Evolutionary conservation across 176 grass and related monocot genomes (phyloP).

Genomic region (Triticum urartu): DNA sequence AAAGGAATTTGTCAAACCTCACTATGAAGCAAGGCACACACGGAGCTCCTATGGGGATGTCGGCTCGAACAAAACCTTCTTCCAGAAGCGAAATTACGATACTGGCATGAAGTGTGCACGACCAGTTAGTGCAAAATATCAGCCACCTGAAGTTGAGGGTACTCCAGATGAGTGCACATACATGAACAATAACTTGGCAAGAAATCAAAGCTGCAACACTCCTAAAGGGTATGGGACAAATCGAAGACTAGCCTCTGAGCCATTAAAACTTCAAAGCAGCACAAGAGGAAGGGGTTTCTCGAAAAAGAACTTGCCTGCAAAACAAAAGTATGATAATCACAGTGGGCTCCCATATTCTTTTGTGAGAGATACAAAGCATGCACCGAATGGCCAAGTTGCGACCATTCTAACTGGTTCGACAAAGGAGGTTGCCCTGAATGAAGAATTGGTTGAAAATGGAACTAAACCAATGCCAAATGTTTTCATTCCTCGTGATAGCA

Average conservation of each 20-base stretch:
- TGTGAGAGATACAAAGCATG: slow-evolving; percentile 7
- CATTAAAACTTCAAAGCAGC: slow-evolving; percentile 27
- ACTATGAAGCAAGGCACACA: slow-evolving; percentile 17
- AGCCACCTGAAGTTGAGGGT: slow-evolving; percentile 19
- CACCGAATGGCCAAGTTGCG: not conserved
- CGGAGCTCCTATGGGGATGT: slow-evolving; percentile 4
- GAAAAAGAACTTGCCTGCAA: slow-evolving; percentile 29
- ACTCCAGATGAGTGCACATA: not conserved
- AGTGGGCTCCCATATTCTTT: slow-evolving; percentile 7
- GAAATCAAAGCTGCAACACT: not conserved
- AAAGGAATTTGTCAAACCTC: slow-evolving; percentile 5
- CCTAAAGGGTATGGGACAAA: slow-evolving; percentile 6
- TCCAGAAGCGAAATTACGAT: not conserved
- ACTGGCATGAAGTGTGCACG: slow-evolving; percentile 7
- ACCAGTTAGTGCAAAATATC: slow-evolving; percentile 8
- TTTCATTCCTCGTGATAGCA: not conserved
- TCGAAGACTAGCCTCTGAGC: not conserved
- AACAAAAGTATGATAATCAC: slow-evolving; percentile 11
- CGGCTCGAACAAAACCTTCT: slow-evolving; percentile 30
- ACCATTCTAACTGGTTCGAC: not conserved
- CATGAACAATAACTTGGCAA: not conserved
- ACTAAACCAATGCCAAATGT: not conserved
- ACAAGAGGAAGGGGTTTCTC: not conserved
- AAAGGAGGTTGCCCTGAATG: not conserved
- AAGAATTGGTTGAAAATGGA: not conserved